Percentiles rank a stretch among this genome's conserved stretches.
These are phyloP conservation scores for Eucalyptus polybractea DNA, from an alignment of 345 rosid genomes.

Conservation along the genomic window DNA sequence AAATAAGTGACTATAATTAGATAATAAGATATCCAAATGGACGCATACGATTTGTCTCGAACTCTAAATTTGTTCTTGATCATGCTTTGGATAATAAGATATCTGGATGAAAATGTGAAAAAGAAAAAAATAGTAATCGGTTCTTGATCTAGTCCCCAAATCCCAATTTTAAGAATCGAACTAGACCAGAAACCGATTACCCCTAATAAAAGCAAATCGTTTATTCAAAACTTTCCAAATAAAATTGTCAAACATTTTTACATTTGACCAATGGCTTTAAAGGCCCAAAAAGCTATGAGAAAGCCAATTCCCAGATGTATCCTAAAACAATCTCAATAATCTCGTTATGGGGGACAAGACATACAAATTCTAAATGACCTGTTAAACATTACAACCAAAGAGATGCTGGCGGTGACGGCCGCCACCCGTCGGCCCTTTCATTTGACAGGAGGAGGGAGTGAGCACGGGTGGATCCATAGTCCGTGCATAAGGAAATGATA, in stretches of 20 bases:
- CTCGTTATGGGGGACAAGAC: not conserved
- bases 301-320: not conserved
- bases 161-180: no score
- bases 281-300: not conserved
- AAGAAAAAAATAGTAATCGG: no score
- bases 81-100: no score
- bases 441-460: not conserved
- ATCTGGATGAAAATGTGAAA: no score
- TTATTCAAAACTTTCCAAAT: not conserved
- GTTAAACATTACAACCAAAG: not conserved
- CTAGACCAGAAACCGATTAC: no score
- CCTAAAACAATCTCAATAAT: not conserved
- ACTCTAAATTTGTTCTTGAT: no score
- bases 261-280: not conserved
- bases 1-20: no score
- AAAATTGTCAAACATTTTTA: not conserved
- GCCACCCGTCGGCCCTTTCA: not conserved
- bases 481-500: not conserved
- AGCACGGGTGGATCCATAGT: not conserved
- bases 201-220: no score
- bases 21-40: no score
- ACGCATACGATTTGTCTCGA: no score
- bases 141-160: no score
- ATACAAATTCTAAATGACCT: not conserved
- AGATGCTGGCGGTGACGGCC: not conserved